phyloP scores from a whole-genome alignment of 768 basidiomycete species.

The Pisolithus sp. region DNA sequence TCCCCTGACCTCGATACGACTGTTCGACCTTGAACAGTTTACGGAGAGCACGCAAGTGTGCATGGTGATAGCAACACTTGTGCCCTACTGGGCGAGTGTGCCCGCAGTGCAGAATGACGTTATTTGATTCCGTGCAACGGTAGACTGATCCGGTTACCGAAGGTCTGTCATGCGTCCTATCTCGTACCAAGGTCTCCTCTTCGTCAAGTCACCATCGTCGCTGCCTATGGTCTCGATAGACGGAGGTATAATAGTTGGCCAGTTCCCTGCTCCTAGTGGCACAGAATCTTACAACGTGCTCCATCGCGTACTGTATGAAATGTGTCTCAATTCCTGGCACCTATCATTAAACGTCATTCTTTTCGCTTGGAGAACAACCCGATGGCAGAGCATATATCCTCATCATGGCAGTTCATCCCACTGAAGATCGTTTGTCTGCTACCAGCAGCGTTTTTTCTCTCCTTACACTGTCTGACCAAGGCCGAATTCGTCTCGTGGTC shows the following conservation, averaged over 20 bases:
- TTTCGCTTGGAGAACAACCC: background rate
- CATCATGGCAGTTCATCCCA: too few species aligned
- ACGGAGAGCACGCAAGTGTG: background rate
- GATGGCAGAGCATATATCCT: background rate
- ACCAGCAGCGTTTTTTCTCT: conserved; percentile 52
- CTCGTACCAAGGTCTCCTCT: too few species aligned
- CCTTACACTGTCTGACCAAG: conserved; percentile 46
- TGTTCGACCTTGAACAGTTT: background rate
- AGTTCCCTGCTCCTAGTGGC: too few species aligned
- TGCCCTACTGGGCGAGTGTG: background rate
- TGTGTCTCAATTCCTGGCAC: too few species aligned
- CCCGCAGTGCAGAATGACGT: background rate
- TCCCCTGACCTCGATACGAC: background rate
- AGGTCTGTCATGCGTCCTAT: too few species aligned
- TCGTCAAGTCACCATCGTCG: too few species aligned
- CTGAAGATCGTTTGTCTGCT: conserved; percentile 35
- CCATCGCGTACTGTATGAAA: too few species aligned
- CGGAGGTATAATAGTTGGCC: too few species aligned
- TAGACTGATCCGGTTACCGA: too few species aligned
- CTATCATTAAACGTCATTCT: background rate
- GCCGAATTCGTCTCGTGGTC: conserved; percentile 44
- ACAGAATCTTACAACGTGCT: too few species aligned
- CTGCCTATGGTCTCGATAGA: too few species aligned
- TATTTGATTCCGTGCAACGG: background rate
- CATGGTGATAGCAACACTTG: background rate